Evolutionary conservation across 2,329 filamentous ascomycete species (phyloP).

Genomic region (Xylaria hypoxylon): DNA sequence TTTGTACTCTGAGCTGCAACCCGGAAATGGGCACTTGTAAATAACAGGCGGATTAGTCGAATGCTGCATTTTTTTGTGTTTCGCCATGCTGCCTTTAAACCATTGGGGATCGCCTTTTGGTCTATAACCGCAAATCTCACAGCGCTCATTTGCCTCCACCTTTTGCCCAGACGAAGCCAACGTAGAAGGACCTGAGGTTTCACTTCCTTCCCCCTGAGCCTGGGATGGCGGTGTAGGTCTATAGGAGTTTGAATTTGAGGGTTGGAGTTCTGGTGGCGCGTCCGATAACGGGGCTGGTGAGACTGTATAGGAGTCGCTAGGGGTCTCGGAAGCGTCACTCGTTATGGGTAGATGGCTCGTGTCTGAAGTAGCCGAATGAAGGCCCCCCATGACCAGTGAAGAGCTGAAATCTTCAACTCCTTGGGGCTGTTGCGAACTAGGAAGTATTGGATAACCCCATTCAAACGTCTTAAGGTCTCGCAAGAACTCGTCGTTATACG

Average conservation of each 20-base stretch:
- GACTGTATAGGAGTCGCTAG: conserved; percentile 40
- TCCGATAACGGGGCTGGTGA: conserved; percentile 40
- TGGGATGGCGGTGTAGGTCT: conserved; percentile 37
- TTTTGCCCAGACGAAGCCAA: conserved; percentile 48
- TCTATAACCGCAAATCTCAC: conserved; percentile 65
- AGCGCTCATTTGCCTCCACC: conserved; percentile 59
- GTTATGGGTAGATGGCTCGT: conserved; percentile 24
- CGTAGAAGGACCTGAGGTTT: conserved; percentile 29
- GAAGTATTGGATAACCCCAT: conserved; percentile 31
- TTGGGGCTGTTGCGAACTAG: conserved; percentile 36
- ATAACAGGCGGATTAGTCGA: conserved; percentile 61
- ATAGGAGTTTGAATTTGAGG: conserved; percentile 35
- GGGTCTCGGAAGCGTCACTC: conserved; percentile 36
- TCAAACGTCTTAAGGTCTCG: conserved; percentile 40
- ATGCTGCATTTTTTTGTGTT: conserved; percentile 68
- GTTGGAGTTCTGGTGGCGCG: conserved; percentile 23
- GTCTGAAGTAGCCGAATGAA: conserved; percentile 35
- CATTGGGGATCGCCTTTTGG: conserved; percentile 68
- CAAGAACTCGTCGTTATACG: conserved; percentile 43
- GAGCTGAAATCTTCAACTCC: conserved; percentile 33
- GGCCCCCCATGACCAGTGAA: conserved; percentile 33
- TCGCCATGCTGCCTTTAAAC: conserved; percentile 70
- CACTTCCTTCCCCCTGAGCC: conserved; percentile 31
- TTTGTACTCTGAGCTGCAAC: conserved; percentile 66
- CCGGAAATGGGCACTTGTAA: conserved; percentile 65